These are phyloP conservation scores for Paramyrothecium sp. DNA, from an alignment of 2,329 filamentous ascomycete genomes.

Conservation along the genomic window DNA sequence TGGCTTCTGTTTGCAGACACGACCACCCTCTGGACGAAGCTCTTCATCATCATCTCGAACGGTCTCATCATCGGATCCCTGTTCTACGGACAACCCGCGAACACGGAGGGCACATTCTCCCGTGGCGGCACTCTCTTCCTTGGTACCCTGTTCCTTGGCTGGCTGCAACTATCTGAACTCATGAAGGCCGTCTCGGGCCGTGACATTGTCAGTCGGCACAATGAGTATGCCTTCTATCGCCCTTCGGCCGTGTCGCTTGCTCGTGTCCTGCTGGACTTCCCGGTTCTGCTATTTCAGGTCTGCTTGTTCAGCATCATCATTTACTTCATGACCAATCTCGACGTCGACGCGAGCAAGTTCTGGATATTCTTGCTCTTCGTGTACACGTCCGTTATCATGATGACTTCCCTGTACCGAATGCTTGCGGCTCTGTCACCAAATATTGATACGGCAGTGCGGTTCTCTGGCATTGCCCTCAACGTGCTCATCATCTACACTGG, in stretches of 20 bases:
- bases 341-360: neutral
- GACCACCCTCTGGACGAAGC: neutral
- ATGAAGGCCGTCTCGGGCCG: constrained; percentile 74
- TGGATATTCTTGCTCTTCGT: neutral
- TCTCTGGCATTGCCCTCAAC: neutral
- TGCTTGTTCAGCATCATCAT: constrained; percentile 52
- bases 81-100: neutral
- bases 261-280: constrained; percentile 23
- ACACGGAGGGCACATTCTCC: constrained; percentile 48
- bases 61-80: neutral
- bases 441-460: neutral
- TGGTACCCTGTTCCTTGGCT: constrained; percentile 52
- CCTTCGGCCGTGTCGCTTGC: constrained; percentile 55
- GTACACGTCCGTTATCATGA: neutral
- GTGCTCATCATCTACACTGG: neutral
- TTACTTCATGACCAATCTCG: constrained; percentile 65
- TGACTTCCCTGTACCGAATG: neutral
- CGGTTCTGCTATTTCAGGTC: neutral
- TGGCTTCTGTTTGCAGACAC: constrained; percentile 26
- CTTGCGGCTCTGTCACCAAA: neutral
- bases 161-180: constrained; percentile 75
- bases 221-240: constrained; percentile 49
- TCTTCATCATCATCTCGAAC: neutral
- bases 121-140: neutral
- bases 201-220: constrained; percentile 51